Conservation (phyloP, 73 alveolate genomes). For the Paraurostyla sp. region DNA sequence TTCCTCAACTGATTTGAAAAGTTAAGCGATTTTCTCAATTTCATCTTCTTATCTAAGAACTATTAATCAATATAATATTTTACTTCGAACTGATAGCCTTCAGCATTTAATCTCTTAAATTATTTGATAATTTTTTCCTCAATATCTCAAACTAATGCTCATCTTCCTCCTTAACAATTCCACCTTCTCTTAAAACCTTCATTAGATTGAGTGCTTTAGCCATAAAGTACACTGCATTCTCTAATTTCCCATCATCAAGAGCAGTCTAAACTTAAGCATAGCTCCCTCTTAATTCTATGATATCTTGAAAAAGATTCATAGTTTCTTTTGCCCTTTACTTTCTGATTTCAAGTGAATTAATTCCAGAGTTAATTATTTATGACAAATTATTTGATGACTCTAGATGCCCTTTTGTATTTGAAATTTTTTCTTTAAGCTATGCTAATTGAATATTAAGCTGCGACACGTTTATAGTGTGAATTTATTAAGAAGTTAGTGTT, state of each 20-base stretch:
- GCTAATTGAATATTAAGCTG: neutral
- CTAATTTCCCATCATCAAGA: neutral
- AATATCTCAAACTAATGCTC: neutral
- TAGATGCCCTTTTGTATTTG: neutral
- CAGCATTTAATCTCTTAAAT: slow-evolving; percentile 12
- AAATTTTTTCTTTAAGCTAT: slow-evolving; percentile 32
- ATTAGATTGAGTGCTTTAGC: slow-evolving; percentile 8
- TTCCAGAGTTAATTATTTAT: slow-evolving; percentile 38
- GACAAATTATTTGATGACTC: slow-evolving; percentile 43
- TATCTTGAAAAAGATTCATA: slow-evolving; percentile 30
- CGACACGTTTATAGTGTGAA: neutral
- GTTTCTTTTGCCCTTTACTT: slow-evolving; percentile 29
- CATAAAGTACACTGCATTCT: slow-evolving; percentile 33
- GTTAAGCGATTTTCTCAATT: slow-evolving; percentile 48
- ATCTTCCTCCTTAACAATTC: neutral
- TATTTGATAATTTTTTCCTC: neutral
- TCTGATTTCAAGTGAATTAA: slow-evolving; percentile 12
- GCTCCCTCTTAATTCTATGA: neutral
- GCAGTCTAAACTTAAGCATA: neutral
- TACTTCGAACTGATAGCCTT: slow-evolving; percentile 21
- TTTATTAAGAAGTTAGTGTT: too few relatives aligned
- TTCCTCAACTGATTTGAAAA: slow-evolving; percentile 48
- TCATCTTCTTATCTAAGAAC: slow-evolving; percentile 23
- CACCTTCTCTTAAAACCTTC: neutral
- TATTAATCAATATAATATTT: neutral